Evolutionary conservation across 495 filamentous ascomycete species (phyloP), one percentile per base, ranked within the genome.

Genomic region (Penicillium coffeae): DNA sequence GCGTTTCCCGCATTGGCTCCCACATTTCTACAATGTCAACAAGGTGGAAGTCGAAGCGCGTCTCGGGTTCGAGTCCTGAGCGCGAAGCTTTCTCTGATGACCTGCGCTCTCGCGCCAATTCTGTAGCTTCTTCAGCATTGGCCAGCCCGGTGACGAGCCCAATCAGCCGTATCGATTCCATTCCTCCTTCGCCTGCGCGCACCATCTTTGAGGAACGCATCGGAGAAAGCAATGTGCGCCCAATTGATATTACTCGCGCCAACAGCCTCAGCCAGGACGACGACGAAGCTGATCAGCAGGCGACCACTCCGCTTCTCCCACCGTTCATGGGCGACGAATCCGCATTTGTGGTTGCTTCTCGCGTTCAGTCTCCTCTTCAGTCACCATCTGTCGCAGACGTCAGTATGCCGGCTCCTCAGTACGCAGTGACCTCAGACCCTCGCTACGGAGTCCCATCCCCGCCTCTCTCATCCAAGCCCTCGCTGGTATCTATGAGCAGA

Each of bases 251-350:
- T 38, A 71, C 77, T 32, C 78, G 77, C 34, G 77, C 78, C 2
- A 81, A 82, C 44, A 69, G 66, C 21, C 38, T 66, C n/a, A 66
- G 74, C 36, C 50, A 64, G 16, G 81, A 88, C 25, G 79, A 78
- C 10, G 78, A 86, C 18, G 62, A 63, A 10, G 13, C 5, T 12
- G 75, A 80, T 35, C 73, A 72, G 12, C 75, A 84, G 50, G 84
- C 88, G 0, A 85, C 84, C 3, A 95, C 90, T 2, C 90, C 90
- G 4, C 73, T 95, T 9, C 75, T 95, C 0, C 89, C 90, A 2
- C 90, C 90, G 0, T 71, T 94, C 39, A 76, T 91, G 70, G 82
- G 81, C 33, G 80, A 84, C 51, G 70, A 58, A 52, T 61, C 63
- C 48, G 58, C 50, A 33, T 69, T 66, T 50, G 55, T 53, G 41